Evolutionary conservation across 306 rosid genomes (phyloP).

Genomic region (Castanea sativa): DNA sequence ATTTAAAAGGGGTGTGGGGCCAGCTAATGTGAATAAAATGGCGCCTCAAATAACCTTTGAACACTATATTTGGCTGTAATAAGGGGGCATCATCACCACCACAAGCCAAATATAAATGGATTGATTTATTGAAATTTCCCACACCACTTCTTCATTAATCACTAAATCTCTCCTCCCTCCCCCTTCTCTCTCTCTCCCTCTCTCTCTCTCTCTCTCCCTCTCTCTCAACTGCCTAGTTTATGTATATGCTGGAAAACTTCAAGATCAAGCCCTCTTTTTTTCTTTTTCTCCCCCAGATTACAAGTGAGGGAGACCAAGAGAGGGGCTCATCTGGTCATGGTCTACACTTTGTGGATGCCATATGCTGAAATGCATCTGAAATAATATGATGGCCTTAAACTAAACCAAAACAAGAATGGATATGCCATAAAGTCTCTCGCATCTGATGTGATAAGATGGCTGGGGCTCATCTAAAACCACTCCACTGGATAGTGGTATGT

Average conservation of each 20-base stretch:
- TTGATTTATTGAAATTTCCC: not conserved
- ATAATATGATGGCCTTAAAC: not conserved
- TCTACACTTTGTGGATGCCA: not conserved
- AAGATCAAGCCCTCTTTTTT: too few relatives aligned
- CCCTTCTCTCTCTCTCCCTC: too few relatives aligned
- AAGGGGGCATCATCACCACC: not conserved
- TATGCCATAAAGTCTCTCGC: not conserved
- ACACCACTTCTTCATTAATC: not conserved
- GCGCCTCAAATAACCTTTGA: not conserved
- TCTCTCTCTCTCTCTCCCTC: not conserved
- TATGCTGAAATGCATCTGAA: not conserved
- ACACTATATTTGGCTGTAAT: not conserved
- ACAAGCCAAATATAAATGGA: not conserved
- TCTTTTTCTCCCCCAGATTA: too few relatives aligned
- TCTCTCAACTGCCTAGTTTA: too few relatives aligned
- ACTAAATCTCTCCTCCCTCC: not conserved
- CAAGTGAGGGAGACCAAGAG: too few relatives aligned
- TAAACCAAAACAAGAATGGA: not conserved
- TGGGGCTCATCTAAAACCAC: not conserved
- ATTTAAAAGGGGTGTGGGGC: too few relatives aligned
- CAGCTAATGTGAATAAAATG: not conserved
- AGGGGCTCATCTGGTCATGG: too few relatives aligned
- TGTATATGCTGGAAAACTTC: too few relatives aligned
- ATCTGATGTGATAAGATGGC: not conserved
- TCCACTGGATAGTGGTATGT: too few relatives aligned